Conservation (phyloP, 495 filamentous ascomycete species). For the Hypoxylon lienhwacheense region DNA sequence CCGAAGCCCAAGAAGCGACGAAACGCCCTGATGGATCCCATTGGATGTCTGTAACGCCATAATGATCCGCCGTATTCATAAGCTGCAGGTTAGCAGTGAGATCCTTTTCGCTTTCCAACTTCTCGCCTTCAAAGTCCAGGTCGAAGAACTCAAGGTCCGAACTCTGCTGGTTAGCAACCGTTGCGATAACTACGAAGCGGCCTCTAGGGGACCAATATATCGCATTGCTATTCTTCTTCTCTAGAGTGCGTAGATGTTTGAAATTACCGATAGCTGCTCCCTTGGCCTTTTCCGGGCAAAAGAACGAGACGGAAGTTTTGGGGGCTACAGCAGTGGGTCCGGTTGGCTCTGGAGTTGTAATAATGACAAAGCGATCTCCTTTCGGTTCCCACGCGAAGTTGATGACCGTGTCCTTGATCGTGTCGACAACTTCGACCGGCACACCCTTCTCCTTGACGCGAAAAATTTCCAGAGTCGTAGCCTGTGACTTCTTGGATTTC, state of each 20-base stretch:
- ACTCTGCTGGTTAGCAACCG: conserved; percentile 85
- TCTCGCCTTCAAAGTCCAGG: conserved; percentile 96
- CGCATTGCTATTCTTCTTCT: conserved; percentile 98
- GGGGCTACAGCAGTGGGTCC: conserved; percentile 78
- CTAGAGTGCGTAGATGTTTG: conserved; percentile 87
- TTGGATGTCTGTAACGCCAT: conserved; percentile 94
- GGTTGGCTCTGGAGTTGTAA: conserved; percentile 85
- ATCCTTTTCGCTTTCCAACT: conserved; percentile 87
- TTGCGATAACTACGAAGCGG: conserved; percentile 89
- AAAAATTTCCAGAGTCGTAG: conserved; percentile 98
- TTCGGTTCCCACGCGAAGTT: conserved; percentile 99
- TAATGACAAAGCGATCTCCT: conserved; percentile 93
- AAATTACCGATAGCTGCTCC: conserved; percentile 79
- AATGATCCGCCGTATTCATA: conserved; percentile 91
- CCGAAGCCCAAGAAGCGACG: conserved; percentile 85
- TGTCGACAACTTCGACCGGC: conserved; percentile 95
- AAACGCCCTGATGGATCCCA: conserved; percentile 97
- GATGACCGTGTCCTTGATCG: conserved; percentile 95
- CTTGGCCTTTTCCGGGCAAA: conserved; percentile 92
- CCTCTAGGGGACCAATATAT: conserved; percentile 99
- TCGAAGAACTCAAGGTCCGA: conserved; percentile 98
- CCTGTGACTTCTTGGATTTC: conserved; percentile 96
- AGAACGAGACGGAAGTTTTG: conserved; percentile 94
- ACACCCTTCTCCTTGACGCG: conserved; percentile 94
- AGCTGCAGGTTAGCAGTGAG: conserved; percentile 90